These are phyloP conservation scores for Backusella mclennaniae DNA, from an alignment of 192 early-diverging fungal genomes.

Conservation along the genomic window DNA sequence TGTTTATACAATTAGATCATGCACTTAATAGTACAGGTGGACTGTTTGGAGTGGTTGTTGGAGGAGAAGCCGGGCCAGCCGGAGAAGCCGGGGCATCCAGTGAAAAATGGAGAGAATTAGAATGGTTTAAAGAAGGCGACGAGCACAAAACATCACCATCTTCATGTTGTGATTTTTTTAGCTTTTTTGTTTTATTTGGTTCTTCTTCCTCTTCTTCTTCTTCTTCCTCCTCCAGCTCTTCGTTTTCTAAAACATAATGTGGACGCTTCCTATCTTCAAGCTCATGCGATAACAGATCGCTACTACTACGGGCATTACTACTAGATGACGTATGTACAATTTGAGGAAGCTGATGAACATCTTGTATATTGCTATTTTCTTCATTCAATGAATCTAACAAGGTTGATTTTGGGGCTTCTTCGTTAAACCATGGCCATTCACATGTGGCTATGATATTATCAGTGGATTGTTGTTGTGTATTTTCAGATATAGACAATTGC, in stretches of 20 bases:
- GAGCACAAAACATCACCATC: not conserved
- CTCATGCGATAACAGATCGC: conserved; percentile 6
- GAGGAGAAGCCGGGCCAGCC: conserved; percentile 17
- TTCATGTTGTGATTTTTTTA: not conserved
- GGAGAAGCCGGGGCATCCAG: conserved; percentile 14
- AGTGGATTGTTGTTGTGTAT: not conserved
- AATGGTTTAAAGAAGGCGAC: not conserved
- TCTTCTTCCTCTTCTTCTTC: not conserved
- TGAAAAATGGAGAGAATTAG: not conserved
- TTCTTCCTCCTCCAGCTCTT: not conserved
- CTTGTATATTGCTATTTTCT: not conserved
- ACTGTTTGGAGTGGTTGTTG: conserved; percentile 9
- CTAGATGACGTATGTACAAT: not conserved
- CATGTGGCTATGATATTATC: not conserved
- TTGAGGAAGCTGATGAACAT: not conserved
- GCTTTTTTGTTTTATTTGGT: not conserved
- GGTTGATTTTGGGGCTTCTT: not conserved
- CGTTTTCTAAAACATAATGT: not conserved
- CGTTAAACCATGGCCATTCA: not conserved
- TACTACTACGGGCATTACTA: not conserved
- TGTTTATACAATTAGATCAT: conserved; percentile 2
- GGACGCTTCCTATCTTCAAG: conserved; percentile 7
- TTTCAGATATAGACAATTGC: not conserved
- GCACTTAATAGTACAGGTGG: conserved; percentile 17
- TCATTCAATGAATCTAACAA: not conserved